Base-by-base conservation (phyloP, 2,329 filamentous ascomycete genomes). In the Malbranchea zuffiana region DNA sequence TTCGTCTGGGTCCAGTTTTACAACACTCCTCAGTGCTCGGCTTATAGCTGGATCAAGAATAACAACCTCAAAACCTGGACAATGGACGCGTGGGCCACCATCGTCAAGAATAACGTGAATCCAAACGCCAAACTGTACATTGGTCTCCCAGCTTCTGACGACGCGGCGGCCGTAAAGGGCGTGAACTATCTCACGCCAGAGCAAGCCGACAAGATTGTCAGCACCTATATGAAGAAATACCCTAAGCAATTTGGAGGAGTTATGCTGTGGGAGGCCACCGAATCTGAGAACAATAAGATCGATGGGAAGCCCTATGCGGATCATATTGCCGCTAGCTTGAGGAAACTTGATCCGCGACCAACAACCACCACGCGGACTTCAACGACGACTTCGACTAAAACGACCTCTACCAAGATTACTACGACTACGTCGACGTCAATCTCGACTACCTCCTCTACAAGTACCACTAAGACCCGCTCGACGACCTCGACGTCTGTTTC, bases 1-100 rank as follows among this genome's bases (percentile, higher is more conserved):
- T 71, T 69, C 46, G 47, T 74, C 44, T 73, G 67, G 54, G 58
- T 71, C 23, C 70, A 73, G 43, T 73, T 71, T 53, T 74, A 73
- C 56, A 73, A 73, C 57, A 72, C 65, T 1, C 45, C 52, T 7
- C 32, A 46, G 3, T 75, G 71, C 56, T 71, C 68, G 39, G 68
- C 70, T 13, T 55, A 60, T 13, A 53, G 57, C 32, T 68, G 56
- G 20, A 57, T 64, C 25, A 38, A 54, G 7, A 48, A 54, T 18
- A 53, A 42, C 18, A 44, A 42, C 10, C 40, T 47, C 3, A 53
- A 55, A 1, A 49, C 48, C 4, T 70, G 70, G 48, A 67, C 65
- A 39, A 69, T 63, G 43, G 56, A 62, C 24, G 50, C 51, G 4
- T 74, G 70, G 66, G 55, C 60, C 2, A 19, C 46, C n/a, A 50